Evolutionary conservation across 2,329 filamentous ascomycete genomes (phyloP).

Genomic region (Phaeomoniella chlamydospora): DNA sequence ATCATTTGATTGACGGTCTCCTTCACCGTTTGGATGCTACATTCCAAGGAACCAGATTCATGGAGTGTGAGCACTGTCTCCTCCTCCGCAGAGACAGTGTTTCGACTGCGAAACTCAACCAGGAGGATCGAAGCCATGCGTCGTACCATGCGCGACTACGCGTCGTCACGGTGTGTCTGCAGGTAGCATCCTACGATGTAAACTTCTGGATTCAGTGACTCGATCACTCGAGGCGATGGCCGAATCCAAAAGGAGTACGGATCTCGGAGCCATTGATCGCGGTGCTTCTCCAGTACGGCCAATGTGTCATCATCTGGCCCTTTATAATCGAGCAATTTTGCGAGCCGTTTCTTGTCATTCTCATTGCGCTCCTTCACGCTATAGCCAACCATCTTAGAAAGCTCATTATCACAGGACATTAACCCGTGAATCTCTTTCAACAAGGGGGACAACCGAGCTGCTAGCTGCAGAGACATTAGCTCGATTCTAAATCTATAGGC

Average conservation of each 20-base stretch:
- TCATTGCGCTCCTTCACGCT: background rate
- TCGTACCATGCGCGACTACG: slow-evolving; percentile 3
- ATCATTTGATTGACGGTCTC: background rate
- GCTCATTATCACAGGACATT: background rate
- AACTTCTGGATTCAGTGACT: background rate
- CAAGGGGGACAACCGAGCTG: background rate
- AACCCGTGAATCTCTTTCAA: slow-evolving; percentile 2
- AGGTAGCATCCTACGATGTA: slow-evolving; percentile 2
- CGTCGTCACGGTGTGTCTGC: slow-evolving; percentile 1
- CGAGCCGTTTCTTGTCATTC: slow-evolving; percentile 1
- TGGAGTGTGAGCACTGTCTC: background rate
- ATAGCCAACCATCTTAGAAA: slow-evolving; percentile 1
- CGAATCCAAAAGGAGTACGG: slow-evolving; percentile 1
- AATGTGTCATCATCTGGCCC: slow-evolving; percentile 1
- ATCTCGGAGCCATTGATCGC: background rate
- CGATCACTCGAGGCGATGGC: background rate
- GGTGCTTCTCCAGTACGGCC: background rate
- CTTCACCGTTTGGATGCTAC: background rate
- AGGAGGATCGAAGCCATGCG: slow-evolving; percentile 1
- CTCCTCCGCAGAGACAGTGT: background rate
- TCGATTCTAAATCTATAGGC: too few species aligned
- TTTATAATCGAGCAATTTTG: background rate
- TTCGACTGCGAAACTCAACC: background rate
- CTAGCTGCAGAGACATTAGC: too few species aligned
- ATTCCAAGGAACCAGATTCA: background rate